Percentiles rank a stretch among this genome's conserved stretches.
Conservation (phyloP, 2,329 filamentous ascomycete species). For the Alternaria tenuissima region DNA sequence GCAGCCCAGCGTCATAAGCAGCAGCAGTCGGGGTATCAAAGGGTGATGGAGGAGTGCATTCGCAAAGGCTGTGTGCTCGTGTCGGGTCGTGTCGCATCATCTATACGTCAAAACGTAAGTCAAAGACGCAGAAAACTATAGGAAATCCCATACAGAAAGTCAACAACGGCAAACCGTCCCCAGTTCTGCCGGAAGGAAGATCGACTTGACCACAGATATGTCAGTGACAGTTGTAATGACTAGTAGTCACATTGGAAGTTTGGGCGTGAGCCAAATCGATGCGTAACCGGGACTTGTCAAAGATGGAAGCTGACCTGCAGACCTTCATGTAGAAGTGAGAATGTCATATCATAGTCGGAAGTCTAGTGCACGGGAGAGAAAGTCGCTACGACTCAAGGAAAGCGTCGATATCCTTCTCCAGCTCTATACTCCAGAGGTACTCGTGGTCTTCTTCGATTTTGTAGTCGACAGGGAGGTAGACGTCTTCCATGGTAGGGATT, state of each 20-base stretch:
- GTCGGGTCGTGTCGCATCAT: not conserved
- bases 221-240: constrained; percentile 10
- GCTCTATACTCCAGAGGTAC: constrained; percentile 35
- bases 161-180: constrained; percentile 7
- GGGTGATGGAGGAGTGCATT: not conserved
- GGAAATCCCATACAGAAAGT: not conserved
- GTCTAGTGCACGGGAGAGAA: not conserved
- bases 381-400: constrained; percentile 26
- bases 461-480: constrained; percentile 50
- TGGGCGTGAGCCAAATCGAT: constrained; percentile 21
- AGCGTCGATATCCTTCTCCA: constrained; percentile 40
- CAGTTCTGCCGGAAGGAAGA: not conserved
- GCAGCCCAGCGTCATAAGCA: not conserved
- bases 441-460: constrained; percentile 39
- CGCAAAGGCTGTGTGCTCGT: not conserved
- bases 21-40: not conserved
- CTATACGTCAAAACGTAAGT: not conserved
- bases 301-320: constrained; percentile 2
- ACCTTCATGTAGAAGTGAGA: not conserved
- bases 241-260: constrained; percentile 14
- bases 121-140: not conserved
- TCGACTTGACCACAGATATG: constrained; percentile 1
- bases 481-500: constrained; percentile 49
- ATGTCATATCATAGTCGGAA: not conserved
- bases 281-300: constrained; percentile 11